Evolutionary conservation across 2,329 filamentous ascomycete species (phyloP).

Genomic region (Blastomyces gilchristii): DNA sequence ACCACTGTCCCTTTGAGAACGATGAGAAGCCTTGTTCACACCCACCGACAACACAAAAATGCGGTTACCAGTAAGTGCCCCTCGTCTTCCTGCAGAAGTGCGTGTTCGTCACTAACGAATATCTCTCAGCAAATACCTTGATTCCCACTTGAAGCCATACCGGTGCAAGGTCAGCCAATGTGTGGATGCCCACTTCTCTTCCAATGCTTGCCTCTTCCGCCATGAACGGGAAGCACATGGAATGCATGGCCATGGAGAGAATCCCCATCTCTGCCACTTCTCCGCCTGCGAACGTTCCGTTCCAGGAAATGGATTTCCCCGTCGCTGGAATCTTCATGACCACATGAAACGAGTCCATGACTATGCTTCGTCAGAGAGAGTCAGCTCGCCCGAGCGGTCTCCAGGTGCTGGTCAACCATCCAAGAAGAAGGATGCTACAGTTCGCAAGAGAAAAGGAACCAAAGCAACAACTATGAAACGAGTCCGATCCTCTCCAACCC

Average conservation of each 20-base stretch:
- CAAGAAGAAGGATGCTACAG: constrained; percentile 30
- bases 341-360: constrained; percentile 93
- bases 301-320: constrained; percentile 78
- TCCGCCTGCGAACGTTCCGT: constrained; percentile 75
- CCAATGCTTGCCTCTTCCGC: constrained; percentile 84
- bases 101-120: constrained; percentile 18
- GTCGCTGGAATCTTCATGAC: constrained; percentile 90
- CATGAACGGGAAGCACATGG: constrained; percentile 94
- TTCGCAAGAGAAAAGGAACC: constrained; percentile 31
- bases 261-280: constrained; percentile 82
- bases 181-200: constrained; percentile 81
- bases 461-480: constrained; percentile 35
- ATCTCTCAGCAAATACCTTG: constrained; percentile 73
- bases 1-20: constrained; percentile 77
- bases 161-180: constrained; percentile 80
- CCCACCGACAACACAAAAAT: constrained; percentile 92
- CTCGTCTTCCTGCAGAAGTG: constrained; percentile 3
- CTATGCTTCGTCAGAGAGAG: constrained; percentile 38
- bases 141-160: constrained; percentile 94
- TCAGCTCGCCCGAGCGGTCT: constrained; percentile 34
- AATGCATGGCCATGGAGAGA: constrained; percentile 87
- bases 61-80: constrained; percentile 85
- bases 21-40: constrained; percentile 67
- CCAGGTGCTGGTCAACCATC: constrained; percentile 20
- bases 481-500: constrained; percentile 30